A percentile compares a stretch with the other conserved stretches of the same genome.
Evolutionary conservation across 768 basidiomycete species (phyloP).

Genomic region (Symmetrospora coprosmae): DNA sequence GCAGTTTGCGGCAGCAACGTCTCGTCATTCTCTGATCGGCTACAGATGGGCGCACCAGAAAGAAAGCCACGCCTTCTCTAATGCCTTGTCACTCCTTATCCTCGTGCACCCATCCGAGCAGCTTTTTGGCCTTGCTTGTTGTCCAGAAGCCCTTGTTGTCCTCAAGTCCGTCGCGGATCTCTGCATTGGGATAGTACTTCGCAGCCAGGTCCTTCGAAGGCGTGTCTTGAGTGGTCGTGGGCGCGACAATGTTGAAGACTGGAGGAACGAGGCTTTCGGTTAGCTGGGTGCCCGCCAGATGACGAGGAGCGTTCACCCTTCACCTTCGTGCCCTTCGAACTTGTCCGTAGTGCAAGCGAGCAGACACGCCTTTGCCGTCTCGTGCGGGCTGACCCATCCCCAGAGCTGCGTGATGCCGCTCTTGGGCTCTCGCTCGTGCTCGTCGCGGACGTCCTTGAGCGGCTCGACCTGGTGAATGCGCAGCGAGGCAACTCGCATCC

Average conservation of each 20-base stretch:
- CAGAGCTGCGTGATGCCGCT: background rate
- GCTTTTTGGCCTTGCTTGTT: slow-evolving; percentile 33
- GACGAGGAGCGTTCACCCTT: background rate
- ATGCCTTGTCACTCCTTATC: slow-evolving; percentile 19
- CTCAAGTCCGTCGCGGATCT: slow-evolving; percentile 23
- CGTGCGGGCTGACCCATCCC: slow-evolving; percentile 13
- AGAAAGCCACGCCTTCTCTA: no score
- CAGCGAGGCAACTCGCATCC: slow-evolving; percentile 6
- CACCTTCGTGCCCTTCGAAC: slow-evolving; percentile 14
- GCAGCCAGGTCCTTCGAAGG: slow-evolving; percentile 26
- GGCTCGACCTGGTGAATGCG: slow-evolving; percentile 10
- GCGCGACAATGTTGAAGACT: slow-evolving; percentile 21
- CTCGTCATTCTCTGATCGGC: no score
- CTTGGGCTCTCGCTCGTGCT: slow-evolving; percentile 2
- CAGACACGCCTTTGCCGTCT: background rate
- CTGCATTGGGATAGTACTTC: slow-evolving; percentile 28
- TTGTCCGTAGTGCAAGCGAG: background rate
- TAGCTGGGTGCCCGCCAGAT: slow-evolving; percentile 27
- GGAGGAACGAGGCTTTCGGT: no score
- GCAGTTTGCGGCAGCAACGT: no score
- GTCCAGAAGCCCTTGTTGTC: slow-evolving; percentile 32
- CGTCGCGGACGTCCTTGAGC: slow-evolving; percentile 2
- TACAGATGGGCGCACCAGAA: no score
- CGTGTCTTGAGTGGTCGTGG: slow-evolving; percentile 27
- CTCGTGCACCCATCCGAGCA: slow-evolving; percentile 34